These are phyloP conservation scores for Dactylellina parvicollis DNA, from an alignment of 2,329 filamentous ascomycete genomes.

Conservation along the genomic window DNA sequence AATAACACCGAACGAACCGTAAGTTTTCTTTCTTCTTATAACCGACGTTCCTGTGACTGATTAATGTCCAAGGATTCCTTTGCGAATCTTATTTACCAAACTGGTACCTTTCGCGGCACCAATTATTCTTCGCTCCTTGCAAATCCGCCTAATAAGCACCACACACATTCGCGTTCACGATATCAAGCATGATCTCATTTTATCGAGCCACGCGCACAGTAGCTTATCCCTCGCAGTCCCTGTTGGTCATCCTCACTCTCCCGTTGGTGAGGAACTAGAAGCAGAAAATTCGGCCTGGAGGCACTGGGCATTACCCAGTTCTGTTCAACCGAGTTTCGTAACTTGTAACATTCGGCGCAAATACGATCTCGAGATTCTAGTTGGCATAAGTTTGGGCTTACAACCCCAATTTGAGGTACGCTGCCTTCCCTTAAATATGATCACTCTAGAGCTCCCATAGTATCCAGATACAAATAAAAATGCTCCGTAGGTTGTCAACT, in stretches of 20 bases:
- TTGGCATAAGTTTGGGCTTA: constrained; percentile 79
- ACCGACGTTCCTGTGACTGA: background rate
- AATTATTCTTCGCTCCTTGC: constrained; percentile 79
- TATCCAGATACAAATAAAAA: background rate
- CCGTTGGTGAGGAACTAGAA: constrained; percentile 74
- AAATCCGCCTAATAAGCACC: constrained; percentile 81
- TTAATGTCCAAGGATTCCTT: constrained; percentile 67
- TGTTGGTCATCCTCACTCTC: constrained; percentile 69
- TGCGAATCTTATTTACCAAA: constrained; percentile 82
- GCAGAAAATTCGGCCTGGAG: constrained; percentile 79
- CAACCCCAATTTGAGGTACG: constrained; percentile 65
- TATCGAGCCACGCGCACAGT: constrained; percentile 79
- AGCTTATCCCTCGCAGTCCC: constrained; percentile 76
- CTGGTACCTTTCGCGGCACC: constrained; percentile 74
- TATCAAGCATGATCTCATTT: constrained; percentile 74
- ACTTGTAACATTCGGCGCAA: constrained; percentile 85
- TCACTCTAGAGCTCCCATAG: background rate
- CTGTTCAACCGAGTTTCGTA: constrained; percentile 83
- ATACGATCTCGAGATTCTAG: constrained; percentile 84
- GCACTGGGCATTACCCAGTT: constrained; percentile 77
- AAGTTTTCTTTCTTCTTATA: background rate
- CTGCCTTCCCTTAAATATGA: background rate
- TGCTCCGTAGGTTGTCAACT: constrained; percentile 78
- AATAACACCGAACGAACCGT: constrained; percentile 84
- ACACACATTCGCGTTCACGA: constrained; percentile 84